Evolutionary conservation across 129 eudicot species (phyloP), one percentile per base, ranked within the genome.

Genomic region (Lonicera japonica): DNA sequence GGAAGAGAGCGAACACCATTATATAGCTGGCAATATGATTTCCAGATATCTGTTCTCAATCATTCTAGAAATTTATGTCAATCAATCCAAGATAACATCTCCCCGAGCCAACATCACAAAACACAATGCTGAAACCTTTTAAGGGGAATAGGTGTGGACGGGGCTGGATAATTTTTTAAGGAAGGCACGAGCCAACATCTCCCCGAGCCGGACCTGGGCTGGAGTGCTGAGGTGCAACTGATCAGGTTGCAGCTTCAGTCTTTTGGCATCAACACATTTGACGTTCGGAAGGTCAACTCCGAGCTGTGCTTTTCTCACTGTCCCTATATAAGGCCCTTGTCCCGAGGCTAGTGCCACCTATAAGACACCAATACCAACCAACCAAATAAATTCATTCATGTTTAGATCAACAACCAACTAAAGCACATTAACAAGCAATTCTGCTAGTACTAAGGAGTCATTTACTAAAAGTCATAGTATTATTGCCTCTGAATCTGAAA

Each of bases 331-430:
- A 8, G 75, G 75, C 18, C 88, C 95, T 21, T 70, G 61, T 59
- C 79, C 79, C 22, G 97, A 85, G 54, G 95, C 90, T 40, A 85
- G 14, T 1, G 83, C 95, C 47, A 89, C 96, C 96, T 88, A 29
- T 71, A 66, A 47, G n/a, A 39, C 8, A n/a, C 12, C 36, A 29
- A 29, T 6, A 29, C 4, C 36, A n/a, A n/a, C n/a, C n/a, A n/a
- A n/a, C n/a, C n/a, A n/a, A n/a, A n/a, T n/a, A n/a, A n/a, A n/a
- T n/a, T n/a, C n/a, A n/a, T n/a, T n/a, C n/a, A n/a, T n/a, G n/a
- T n/a, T n/a, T n/a, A n/a, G n/a, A n/a, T n/a, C n/a, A n/a, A n/a
- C n/a, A n/a, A n/a, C n/a, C n/a, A n/a, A n/a, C n/a, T n/a, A n/a
- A n/a, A n/a, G n/a, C n/a, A n/a, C n/a, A n/a, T n/a, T n/a, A n/a